A percentile compares a stretch with the other conserved stretches of the same genome.
Conservation (phyloP, 495 filamentous ascomycete genomes). For the Aspergillus wentii region DNA sequence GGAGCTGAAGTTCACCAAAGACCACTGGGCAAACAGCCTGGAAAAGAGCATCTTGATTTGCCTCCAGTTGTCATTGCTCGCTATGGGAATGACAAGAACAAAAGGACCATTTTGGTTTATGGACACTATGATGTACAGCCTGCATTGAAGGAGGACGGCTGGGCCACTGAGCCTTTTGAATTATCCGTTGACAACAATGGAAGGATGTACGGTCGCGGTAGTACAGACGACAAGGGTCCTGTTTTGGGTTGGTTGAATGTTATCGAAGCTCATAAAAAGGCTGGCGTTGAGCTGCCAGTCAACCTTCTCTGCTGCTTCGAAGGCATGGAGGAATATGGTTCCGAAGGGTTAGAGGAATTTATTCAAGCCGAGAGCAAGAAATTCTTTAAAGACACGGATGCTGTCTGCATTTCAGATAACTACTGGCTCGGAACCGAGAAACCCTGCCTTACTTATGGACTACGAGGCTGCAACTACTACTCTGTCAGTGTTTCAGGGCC, state of each 20-base stretch:
- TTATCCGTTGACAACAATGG: slow-evolving; percentile 83
- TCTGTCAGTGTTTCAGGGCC: slow-evolving; percentile 81
- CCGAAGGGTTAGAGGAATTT: slow-evolving; percentile 92
- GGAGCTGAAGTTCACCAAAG: slow-evolving; percentile 84
- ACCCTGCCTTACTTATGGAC: slow-evolving; percentile 94
- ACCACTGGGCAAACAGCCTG: slow-evolving; percentile 82
- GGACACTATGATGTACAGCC: slow-evolving; percentile 99
- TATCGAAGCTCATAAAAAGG: slow-evolving; percentile 94
- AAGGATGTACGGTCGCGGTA: slow-evolving; percentile 92
- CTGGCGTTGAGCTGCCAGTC: slow-evolving; percentile 89
- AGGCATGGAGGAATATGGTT: slow-evolving; percentile 99
- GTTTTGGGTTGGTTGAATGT: slow-evolving; percentile 97
- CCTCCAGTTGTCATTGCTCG: slow-evolving; percentile 89
- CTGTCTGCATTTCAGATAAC: slow-evolving; percentile 98
- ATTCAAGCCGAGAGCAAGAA: slow-evolving; percentile 83
- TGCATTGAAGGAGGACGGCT: slow-evolving; percentile 87
- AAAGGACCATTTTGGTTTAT: slow-evolving; percentile 93
- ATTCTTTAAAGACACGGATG: slow-evolving; percentile 92
- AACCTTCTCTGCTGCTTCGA: slow-evolving; percentile 99
- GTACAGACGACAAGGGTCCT: slow-evolving; percentile 97
- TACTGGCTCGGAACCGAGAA: slow-evolving; percentile 99
- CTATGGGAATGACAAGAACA: slow-evolving; percentile 84
- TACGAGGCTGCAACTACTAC: slow-evolving; percentile 98
- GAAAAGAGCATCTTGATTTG: slow-evolving; percentile 81
- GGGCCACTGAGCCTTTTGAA: slow-evolving; percentile 93